Evolutionary conservation across 441 rosid species (phyloP).

Genomic region (Eutrema salsugineum): DNA sequence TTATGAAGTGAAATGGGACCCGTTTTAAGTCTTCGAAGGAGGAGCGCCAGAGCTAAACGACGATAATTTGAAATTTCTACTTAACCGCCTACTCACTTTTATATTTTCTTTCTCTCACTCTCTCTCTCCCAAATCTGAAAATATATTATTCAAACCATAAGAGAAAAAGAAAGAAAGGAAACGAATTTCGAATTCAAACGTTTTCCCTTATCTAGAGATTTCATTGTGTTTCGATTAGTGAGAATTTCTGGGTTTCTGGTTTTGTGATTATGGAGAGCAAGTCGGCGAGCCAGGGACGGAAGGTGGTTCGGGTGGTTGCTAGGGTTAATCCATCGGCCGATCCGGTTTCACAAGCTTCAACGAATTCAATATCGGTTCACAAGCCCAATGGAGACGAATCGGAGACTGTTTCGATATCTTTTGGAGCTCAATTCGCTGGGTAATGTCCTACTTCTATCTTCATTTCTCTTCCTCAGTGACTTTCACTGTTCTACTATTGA

Average conservation of each 20-base stretch:
- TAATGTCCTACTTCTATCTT: background rate
- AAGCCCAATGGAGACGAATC: conserved; percentile 45
- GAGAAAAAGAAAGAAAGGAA: conserved; percentile 3
- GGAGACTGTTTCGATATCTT: conserved; percentile 40
- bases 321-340: conserved; percentile 44
- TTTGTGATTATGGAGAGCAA: conserved; percentile 17
- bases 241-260: background rate
- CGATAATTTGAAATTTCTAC: background rate
- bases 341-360: conserved; percentile 16
- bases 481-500: background rate
- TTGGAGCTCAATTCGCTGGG: conserved; percentile 46
- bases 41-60: conserved; percentile 11
- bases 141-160: background rate
- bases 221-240: background rate
- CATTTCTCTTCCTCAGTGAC: background rate
- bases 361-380: conserved; percentile 36
- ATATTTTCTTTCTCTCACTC: background rate
- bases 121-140: background rate
- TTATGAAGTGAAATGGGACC: conserved; percentile 3
- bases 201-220: conserved; percentile 1
- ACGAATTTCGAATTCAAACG: background rate
- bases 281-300: conserved; percentile 1
- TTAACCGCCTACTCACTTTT: conserved; percentile 12
- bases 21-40: background rate
- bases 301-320: conserved; percentile 51